These are phyloP conservation scores for Leishmania braziliensis DNA, from an alignment of 208 protist genomes.

Conservation along the genomic window DNA sequence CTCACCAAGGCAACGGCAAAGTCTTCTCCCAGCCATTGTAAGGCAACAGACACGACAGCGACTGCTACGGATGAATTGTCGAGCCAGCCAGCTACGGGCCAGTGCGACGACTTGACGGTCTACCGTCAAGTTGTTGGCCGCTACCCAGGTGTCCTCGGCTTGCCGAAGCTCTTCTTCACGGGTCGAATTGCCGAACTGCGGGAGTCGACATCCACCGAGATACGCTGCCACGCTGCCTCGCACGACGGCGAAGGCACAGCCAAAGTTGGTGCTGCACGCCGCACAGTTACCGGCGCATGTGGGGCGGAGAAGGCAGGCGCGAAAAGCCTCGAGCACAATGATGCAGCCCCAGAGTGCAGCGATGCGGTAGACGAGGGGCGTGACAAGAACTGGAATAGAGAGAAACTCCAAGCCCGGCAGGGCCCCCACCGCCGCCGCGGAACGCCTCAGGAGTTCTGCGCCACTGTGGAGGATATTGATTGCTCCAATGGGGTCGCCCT, in stretches of 20 bases:
- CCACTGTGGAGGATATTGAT: too few relatives aligned
- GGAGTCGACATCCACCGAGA: neutral
- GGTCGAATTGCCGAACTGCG: conserved; percentile 30
- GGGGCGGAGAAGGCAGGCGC: neutral
- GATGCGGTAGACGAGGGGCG: neutral
- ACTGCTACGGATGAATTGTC: neutral
- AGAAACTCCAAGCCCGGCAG: too few relatives aligned
- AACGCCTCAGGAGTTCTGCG: neutral
- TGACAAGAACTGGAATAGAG: neutral
- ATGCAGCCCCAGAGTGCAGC: neutral
- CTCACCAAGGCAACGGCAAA: neutral
- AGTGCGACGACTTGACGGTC: neutral
- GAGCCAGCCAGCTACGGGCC: too few relatives aligned
- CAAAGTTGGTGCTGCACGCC: too few relatives aligned
- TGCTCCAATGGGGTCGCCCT: too few relatives aligned
- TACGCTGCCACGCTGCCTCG: conserved; percentile 4
- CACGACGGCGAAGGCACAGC: neutral
- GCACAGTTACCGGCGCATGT: neutral
- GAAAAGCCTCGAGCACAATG: neutral
- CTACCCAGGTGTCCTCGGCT: neutral
- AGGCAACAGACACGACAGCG: neutral
- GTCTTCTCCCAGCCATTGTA: too few relatives aligned
- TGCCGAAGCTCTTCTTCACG: conserved; percentile 40
- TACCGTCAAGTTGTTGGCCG: neutral
- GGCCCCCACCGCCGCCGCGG: neutral